These are phyloP conservation scores for Podospora pseudopauciseta DNA, from an alignment of 495 filamentous ascomycete genomes.

Conservation along the genomic window DNA sequence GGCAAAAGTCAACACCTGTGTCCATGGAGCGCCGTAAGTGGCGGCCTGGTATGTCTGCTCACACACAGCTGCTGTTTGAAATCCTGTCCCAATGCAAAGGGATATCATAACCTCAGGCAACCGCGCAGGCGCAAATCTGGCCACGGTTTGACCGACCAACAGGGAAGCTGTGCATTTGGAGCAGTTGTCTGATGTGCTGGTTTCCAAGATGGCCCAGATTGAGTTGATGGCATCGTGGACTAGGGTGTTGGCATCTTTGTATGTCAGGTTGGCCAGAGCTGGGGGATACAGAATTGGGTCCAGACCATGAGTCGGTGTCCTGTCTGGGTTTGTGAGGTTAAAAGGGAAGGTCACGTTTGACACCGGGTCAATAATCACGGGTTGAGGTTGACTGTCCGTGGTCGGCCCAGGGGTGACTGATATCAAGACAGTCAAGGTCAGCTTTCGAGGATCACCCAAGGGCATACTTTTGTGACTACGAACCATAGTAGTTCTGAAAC, in stretches of 20 bases:
- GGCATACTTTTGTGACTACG: not conserved
- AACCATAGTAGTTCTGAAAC: constrained; percentile 49
- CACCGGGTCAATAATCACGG: constrained; percentile 54
- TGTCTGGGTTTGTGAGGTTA: constrained; percentile 54
- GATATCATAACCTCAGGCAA: constrained; percentile 50
- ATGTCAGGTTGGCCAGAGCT: constrained; percentile 40
- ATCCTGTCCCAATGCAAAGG: constrained; percentile 46
- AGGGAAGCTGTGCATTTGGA: constrained; percentile 52
- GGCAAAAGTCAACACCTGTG: constrained; percentile 53
- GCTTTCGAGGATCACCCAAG: not conserved
- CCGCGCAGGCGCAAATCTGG: constrained; percentile 44
- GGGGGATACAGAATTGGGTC: constrained; percentile 52
- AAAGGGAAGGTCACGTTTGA: constrained; percentile 55
- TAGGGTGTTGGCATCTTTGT: constrained; percentile 39
- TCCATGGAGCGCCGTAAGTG: constrained; percentile 54
- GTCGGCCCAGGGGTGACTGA: not conserved
- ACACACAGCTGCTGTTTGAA: constrained; percentile 44
- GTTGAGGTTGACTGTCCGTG: constrained; percentile 49
- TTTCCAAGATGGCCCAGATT: constrained; percentile 45
- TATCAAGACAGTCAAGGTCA: not conserved
- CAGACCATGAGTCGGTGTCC: constrained; percentile 44
- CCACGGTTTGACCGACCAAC: constrained; percentile 47
- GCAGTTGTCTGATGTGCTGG: constrained; percentile 41
- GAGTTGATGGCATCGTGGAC: constrained; percentile 40
- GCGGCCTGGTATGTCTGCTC: constrained; percentile 42